Percentiles rank a stretch among this genome's conserved stretches.
phyloP scores from a whole-genome alignment of 805 yeast genomes.

The Geotrichum ghanense region DNA sequence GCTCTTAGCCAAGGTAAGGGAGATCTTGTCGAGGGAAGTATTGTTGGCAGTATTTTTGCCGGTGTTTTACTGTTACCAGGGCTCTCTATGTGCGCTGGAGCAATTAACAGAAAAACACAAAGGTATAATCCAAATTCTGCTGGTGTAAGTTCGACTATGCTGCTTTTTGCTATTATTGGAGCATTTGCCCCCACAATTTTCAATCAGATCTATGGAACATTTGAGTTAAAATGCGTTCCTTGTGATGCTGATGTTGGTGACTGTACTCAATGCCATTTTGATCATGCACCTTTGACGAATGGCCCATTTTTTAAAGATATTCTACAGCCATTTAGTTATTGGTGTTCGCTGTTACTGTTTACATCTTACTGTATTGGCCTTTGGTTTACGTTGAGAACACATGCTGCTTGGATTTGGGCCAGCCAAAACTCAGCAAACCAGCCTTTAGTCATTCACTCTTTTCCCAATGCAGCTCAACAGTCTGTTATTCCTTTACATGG shows the following conservation, averaged over 20 bases:
- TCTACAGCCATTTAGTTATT: conserved; percentile 70
- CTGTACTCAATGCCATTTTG: conserved; percentile 65
- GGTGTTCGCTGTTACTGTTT: conserved; percentile 73
- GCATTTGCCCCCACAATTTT: conserved; percentile 89
- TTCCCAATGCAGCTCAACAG: not conserved
- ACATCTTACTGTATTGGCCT: conserved; percentile 80
- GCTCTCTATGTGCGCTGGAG: conserved; percentile 95
- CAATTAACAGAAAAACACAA: conserved; percentile 83
- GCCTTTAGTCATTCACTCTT: not conserved
- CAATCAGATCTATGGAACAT: conserved; percentile 81
- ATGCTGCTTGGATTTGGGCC: conserved; percentile 94
- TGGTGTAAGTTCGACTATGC: conserved; percentile 94
- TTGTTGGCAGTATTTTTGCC: conserved; percentile 87
- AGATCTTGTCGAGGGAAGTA: conserved; percentile 84
- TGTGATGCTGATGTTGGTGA: conserved; percentile 27
- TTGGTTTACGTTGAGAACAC: conserved; percentile 88
- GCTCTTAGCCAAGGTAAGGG: conserved; percentile 83
- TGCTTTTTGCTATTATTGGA: conserved; percentile 78
- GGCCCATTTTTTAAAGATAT: conserved; percentile 55
- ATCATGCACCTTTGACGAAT: conserved; percentile 58
- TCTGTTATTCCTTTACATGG: not conserved
- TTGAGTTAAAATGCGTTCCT: conserved; percentile 59
- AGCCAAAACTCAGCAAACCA: conserved; percentile 21
- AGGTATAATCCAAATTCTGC: conserved; percentile 93
- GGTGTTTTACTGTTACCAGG: conserved; percentile 91